Percentiles rank a stretch among this genome's conserved stretches.
Evolutionary conservation across 2,329 filamentous ascomycete genomes (phyloP).

Genomic region (Calonectria multiphialidica): DNA sequence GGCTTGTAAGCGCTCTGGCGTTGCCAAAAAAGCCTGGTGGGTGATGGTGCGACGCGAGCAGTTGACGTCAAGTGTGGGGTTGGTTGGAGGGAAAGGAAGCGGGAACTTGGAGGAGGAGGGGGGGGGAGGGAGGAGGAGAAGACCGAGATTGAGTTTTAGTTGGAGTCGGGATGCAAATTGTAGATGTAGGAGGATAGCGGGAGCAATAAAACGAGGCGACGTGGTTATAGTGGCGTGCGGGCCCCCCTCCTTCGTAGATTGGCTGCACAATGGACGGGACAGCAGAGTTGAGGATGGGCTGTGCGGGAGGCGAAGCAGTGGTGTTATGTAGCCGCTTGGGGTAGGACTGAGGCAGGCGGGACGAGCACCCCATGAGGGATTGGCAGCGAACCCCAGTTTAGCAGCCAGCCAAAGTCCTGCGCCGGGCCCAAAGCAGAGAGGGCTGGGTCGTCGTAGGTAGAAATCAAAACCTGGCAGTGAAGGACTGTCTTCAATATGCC

Average conservation of each 20-base stretch:
- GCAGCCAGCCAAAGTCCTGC: background rate
- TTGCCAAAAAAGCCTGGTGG: constrained; percentile 2
- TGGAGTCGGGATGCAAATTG: background rate
- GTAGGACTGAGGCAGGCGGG: constrained; percentile 20
- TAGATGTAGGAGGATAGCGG: background rate
- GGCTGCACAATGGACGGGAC: background rate
- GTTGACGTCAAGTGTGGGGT: constrained; percentile 34
- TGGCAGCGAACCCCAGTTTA: constrained; percentile 2
- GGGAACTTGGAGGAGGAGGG: background rate
- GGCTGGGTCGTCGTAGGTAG: background rate
- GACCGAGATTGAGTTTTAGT: background rate
- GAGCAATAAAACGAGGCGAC: background rate
- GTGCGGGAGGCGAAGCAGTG: constrained; percentile 8
- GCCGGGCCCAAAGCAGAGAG: background rate
- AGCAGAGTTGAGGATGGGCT: background rate
- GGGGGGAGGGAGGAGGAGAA: no score
- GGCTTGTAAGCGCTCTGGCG: background rate
- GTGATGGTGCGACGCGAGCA: constrained; percentile 25
- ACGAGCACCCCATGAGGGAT: background rate
- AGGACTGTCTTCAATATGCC: constrained; percentile 2
- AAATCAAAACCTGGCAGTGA: background rate
- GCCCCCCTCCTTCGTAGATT: background rate
- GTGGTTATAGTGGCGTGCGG: background rate
- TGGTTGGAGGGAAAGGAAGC: constrained; percentile 12
- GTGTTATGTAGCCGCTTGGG: constrained; percentile 5